Conservation (phyloP, 2,329 filamentous ascomycete genomes). For the Penicillium expansum region DNA sequence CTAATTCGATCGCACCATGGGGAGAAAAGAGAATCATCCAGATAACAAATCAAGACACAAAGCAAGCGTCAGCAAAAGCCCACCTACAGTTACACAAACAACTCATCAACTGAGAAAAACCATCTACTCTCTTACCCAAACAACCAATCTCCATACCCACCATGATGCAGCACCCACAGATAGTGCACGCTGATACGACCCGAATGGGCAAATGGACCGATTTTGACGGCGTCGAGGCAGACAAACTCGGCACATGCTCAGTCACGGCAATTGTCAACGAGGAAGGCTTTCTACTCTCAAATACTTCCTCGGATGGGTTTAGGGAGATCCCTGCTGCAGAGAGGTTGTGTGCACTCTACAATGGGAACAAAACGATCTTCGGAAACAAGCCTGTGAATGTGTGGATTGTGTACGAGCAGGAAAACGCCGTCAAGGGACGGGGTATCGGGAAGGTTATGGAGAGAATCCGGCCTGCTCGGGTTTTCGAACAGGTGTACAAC, state of each 20-base stretch:
- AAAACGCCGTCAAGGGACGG: not conserved
- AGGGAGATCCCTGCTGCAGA: not conserved
- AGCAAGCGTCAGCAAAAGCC: not conserved
- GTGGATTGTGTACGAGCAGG: conserved; percentile 2
- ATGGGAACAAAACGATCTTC: not conserved
- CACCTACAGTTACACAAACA: not conserved
- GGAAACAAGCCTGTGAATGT: not conserved
- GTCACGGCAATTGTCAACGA: not conserved
- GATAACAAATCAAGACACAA: not conserved
- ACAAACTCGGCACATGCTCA: not conserved
- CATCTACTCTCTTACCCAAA: not conserved
- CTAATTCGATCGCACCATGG: not conserved
- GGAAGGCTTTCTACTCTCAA: not conserved
- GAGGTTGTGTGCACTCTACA: not conserved
- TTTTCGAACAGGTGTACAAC: not conserved
- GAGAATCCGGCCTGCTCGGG: not conserved
- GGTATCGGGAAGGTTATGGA: not conserved
- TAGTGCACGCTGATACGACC: not conserved
- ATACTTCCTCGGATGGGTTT: not conserved
- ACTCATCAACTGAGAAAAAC: not conserved
- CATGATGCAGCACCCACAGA: not conserved
- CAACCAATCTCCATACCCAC: not conserved
- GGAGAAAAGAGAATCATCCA: not conserved
- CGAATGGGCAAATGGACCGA: not conserved
- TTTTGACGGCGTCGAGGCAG: not conserved